Evolutionary conservation across 2,329 filamentous ascomycete species (phyloP).

Genomic region (Fusarium sp.): DNA sequence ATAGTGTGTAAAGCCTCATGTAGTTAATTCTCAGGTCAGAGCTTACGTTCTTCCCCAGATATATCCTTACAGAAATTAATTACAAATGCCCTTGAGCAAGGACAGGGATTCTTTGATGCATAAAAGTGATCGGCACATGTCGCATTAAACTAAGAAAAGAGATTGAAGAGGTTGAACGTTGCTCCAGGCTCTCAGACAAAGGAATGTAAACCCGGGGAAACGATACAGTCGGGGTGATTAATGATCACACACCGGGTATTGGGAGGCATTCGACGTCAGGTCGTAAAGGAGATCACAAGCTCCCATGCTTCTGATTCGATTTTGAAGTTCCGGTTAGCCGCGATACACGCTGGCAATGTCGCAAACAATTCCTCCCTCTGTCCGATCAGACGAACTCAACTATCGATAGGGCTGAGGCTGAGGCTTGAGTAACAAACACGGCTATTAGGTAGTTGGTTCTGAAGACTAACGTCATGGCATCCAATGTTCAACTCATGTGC

Average conservation of each 20-base stretch:
- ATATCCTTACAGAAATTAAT: slow-evolving; percentile 2
- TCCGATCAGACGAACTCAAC: background rate
- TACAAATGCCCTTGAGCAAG: background rate
- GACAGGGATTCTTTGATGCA: slow-evolving; percentile 1
- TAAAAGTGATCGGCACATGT: slow-evolving; percentile 1
- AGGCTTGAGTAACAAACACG: background rate
- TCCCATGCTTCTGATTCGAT: background rate
- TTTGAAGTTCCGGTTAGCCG: background rate
- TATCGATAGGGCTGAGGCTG: background rate
- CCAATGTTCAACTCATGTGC: background rate
- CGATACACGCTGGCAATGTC: background rate
- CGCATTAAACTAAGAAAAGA: background rate
- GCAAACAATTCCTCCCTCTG: background rate
- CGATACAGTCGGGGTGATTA: background rate
- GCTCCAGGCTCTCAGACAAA: background rate
- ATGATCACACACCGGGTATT: background rate
- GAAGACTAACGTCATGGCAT: background rate
- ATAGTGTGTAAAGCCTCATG: background rate
- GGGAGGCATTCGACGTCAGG: background rate
- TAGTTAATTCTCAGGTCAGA: background rate
- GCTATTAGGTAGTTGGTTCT: background rate
- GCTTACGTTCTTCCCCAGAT: slow-evolving; percentile 1
- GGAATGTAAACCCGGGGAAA: background rate
- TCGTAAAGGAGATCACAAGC: background rate
- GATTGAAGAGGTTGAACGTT: background rate